phyloP scores from a whole-genome alignment of 139 green algal genomes.

The Deuterostichococcus epilithicus region DNA sequence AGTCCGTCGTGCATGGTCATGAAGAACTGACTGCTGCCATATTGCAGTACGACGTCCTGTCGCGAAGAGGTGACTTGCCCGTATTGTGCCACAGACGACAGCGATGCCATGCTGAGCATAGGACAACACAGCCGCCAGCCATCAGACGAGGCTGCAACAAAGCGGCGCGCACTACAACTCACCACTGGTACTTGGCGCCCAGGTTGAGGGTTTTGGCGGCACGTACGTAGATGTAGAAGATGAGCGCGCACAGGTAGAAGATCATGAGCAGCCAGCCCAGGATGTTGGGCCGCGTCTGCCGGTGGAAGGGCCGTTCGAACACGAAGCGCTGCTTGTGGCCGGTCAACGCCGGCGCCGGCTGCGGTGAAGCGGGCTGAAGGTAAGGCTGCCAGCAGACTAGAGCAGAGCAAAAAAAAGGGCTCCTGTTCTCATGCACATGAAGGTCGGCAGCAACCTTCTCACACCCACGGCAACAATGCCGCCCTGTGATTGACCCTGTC shows the following conservation, averaged over 20 bases:
- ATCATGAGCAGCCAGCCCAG: conserved; percentile 22
- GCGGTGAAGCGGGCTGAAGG: not conserved
- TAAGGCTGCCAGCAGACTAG: too few relatives aligned
- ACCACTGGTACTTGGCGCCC: conserved; percentile 14
- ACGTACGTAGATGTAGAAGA: conserved; percentile 43
- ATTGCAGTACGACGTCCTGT: too few relatives aligned
- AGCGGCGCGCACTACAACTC: not conserved
- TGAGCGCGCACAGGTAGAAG: conserved; percentile 30
- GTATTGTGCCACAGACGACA: too few relatives aligned
- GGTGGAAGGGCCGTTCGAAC: not conserved
- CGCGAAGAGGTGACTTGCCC: too few relatives aligned
- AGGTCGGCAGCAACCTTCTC: too few relatives aligned
- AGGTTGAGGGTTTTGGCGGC: conserved; percentile 42
- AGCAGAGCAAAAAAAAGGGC: too few relatives aligned
- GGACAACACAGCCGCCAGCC: not conserved
- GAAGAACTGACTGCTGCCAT: too few relatives aligned
- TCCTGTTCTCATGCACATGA: too few relatives aligned
- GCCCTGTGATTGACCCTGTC: too few relatives aligned
- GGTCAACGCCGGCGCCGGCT: not conserved
- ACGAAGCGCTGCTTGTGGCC: not conserved
- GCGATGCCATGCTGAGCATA: not conserved
- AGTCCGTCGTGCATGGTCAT: too few relatives aligned
- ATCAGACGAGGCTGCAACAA: not conserved
- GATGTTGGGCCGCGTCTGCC: not conserved
- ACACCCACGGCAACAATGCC: too few relatives aligned